Base-by-base conservation (phyloP, 1,284 basidiomycete genomes). In the Sphaerobolus stellatus region DNA sequence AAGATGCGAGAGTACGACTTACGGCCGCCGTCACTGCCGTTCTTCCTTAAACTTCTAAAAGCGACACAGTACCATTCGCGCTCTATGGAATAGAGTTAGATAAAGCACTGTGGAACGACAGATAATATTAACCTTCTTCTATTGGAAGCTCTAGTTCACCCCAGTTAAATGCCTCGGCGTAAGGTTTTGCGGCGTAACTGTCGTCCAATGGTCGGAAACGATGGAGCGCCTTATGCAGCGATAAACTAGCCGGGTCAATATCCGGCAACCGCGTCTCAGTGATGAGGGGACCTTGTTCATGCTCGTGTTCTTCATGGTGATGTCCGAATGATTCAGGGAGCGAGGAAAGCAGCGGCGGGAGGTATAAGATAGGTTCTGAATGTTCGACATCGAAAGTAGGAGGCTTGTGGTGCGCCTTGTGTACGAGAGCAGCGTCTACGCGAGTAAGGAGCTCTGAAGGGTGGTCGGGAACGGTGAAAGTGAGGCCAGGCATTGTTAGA, bases 1-100 rank as follows among this genome's bases (percentile, higher is more conserved):
- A 45, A 49, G 48, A 22, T 43, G 36, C 52, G 49, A 2, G 7
- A 44, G 43, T 3, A 59, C 62, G 29, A 78, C 86, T 70, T 62
- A 91, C 88, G 74, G 59, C 72, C 75, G 24, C 81, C 79, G 59
- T 91, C 82, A 62, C 86, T 88, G 20, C 82, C 87, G 6, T 75
- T 71, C 61, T 83, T 86, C 31, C 94, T 78, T 61, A 81, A 82
- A 58, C 88, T 92, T n/a, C 91, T 78, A 70, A 96, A 96, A 9
- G 84, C 91, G 20, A 96, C 94, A 56, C 85, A 86, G 67, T 94
- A 96, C 91, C 92, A 94, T 61, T 94, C 90, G 50, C 90, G 74
- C 61, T 89, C 87, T 40, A 29, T 2, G 30, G 22, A 18, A 22
- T 18, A 14, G 22, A 14, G 18, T 13, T 18, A 40, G 9, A 11